Evolutionary conservation across 441 rosid genomes (phyloP).

Genomic region (Capsella rubella): DNA sequence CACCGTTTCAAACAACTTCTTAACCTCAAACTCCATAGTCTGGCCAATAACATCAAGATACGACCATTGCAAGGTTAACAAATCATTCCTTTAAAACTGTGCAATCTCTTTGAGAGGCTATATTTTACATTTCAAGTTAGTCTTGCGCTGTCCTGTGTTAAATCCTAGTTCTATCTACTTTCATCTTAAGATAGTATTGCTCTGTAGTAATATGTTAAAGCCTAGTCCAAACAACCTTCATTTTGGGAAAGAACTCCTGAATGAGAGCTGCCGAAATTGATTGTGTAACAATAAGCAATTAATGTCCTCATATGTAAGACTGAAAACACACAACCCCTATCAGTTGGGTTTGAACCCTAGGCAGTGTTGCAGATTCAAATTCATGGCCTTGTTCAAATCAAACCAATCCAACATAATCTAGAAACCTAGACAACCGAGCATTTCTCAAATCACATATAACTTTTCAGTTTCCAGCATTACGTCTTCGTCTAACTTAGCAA

Average conservation of each 20-base stretch:
- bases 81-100: constrained; percentile 3
- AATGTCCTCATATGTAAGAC: background rate
- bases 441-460: constrained; percentile 3
- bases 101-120: background rate
- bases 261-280: constrained; percentile 1
- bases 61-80: constrained; percentile 13
- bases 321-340: background rate
- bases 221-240: background rate
- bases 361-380: background rate
- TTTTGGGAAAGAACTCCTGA: background rate
- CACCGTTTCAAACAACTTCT: constrained; percentile 60
- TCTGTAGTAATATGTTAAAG: constrained; percentile 2
- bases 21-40: constrained; percentile 71
- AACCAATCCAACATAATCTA: constrained; percentile 16
- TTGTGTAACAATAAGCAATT: background rate
- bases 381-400: constrained; percentile 1
- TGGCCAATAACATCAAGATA: constrained; percentile 41
- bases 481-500: constrained; percentile 19
- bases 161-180: constrained; percentile 3
- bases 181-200: constrained; percentile 6
- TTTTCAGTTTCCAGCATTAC: background rate
- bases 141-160: background rate
- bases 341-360: background rate
- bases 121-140: constrained; percentile 13
- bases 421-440: constrained; percentile 9